phyloP scores from a whole-genome alignment of 1,284 basidiomycete genomes.

The Sanguinoderma infundibulare region DNA sequence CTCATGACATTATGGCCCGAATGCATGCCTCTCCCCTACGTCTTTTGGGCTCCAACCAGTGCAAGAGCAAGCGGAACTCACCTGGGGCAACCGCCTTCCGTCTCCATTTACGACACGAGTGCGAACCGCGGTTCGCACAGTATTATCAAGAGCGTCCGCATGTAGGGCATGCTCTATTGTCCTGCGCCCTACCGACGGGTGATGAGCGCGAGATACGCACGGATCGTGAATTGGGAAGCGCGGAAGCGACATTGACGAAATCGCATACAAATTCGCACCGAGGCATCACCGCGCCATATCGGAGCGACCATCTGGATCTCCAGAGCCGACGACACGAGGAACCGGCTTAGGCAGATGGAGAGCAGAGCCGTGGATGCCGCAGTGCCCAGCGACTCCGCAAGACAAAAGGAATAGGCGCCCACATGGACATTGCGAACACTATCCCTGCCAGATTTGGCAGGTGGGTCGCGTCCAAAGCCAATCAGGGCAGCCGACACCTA shows the following conservation, averaged over 20 bases:
- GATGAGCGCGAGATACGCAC: background rate
- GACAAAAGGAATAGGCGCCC: slow-evolving; percentile 24
- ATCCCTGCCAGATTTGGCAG: slow-evolving; percentile 17
- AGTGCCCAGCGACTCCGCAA: slow-evolving; percentile 17
- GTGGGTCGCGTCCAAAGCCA: background rate
- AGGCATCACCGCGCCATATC: background rate
- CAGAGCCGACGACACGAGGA: background rate
- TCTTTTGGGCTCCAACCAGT: background rate
- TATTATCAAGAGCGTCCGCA: background rate
- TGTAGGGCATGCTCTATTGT: slow-evolving; percentile 5
- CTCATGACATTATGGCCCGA: background rate
- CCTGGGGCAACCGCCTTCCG: background rate
- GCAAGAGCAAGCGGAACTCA: background rate
- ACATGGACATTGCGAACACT: slow-evolving; percentile 14
- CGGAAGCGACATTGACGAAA: slow-evolving; percentile 6
- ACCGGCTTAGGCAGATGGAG: slow-evolving; percentile 1
- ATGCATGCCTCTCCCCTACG: background rate
- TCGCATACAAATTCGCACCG: slow-evolving; percentile 13
- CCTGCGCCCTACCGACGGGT: background rate
- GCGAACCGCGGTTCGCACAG: background rate
- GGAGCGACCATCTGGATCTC: background rate
- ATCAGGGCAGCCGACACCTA: slow-evolving; percentile 12
- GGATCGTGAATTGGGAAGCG: background rate
- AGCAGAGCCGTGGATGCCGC: slow-evolving; percentile 13
- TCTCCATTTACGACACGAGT: background rate